These are phyloP conservation scores for Ogataea nitratoaversa DNA, from an alignment of 805 yeast genomes.

Conservation along the genomic window DNA sequence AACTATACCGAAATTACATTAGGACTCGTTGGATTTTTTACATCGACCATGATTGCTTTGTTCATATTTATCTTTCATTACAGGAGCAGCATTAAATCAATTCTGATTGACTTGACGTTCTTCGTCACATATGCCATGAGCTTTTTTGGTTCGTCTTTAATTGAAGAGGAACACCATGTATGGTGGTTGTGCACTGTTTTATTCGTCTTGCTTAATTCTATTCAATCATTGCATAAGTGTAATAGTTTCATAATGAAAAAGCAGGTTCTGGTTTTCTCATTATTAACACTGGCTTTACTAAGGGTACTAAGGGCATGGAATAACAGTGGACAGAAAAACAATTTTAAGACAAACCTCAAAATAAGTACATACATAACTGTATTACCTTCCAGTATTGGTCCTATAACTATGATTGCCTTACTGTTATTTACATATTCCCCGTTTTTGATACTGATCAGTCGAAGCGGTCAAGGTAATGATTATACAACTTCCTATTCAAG, in stretches of 20 bases:
- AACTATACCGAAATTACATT: constrained; percentile 44
- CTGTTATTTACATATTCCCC: constrained; percentile 17
- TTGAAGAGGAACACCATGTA: constrained; percentile 93
- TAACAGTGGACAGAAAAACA: constrained; percentile 82
- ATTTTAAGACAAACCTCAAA: constrained; percentile 42
- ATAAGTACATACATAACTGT: constrained; percentile 40
- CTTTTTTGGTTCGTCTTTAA: constrained; percentile 81
- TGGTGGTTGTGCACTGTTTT: constrained; percentile 81
- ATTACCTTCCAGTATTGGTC: constrained; percentile 19
- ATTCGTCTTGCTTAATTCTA: constrained; percentile 14
- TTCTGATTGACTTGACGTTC: constrained; percentile 25
- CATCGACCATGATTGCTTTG: constrained; percentile 30
- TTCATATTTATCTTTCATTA: constrained; percentile 19
- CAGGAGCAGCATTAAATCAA: constrained; percentile 10
- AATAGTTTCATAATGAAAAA: constrained; percentile 5
- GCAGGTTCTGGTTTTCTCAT: constrained; percentile 11
- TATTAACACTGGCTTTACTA: constrained; percentile 31
- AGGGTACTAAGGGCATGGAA: constrained; percentile 80
- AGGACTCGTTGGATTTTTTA: constrained; percentile 34
- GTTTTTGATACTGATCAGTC: constrained; percentile 5
- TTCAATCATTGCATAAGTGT: constrained; percentile 8
- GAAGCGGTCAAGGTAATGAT: background rate
- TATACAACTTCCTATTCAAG: constrained; percentile 1
- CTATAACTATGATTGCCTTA: constrained; percentile 15
- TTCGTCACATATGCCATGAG: constrained; percentile 42